Conservation (phyloP, 345 rosid genomes). For the Odontarrhena argentea region DNA sequence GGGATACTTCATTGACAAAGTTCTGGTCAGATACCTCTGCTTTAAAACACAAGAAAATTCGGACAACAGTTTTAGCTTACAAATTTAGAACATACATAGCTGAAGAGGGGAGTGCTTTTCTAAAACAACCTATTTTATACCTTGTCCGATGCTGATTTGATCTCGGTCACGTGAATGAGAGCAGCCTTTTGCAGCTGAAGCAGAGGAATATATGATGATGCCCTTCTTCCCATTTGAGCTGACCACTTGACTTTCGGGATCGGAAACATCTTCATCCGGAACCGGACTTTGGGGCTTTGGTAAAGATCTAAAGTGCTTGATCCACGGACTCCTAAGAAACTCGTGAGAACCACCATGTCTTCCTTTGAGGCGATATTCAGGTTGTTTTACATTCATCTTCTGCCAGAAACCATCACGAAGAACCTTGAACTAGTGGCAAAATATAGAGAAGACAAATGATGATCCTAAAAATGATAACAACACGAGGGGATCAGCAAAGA, state of each 20-base stretch:
- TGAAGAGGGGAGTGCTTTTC: neutral
- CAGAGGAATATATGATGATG: constrained; percentile 31
- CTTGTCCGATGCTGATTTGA: constrained; percentile 46
- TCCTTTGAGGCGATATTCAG: constrained; percentile 42
- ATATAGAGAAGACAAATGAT: constrained; percentile 1
- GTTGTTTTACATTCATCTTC: constrained; percentile 57
- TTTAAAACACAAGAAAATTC: constrained; percentile 28
- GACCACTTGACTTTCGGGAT: constrained; percentile 34
- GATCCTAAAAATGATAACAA: neutral
- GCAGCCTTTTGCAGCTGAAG: constrained; percentile 35
- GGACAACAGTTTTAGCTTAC: neutral
- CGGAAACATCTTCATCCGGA: constrained; percentile 28
- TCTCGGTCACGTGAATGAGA: constrained; percentile 38
- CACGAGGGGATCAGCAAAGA: neutral
- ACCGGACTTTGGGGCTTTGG: constrained; percentile 28
- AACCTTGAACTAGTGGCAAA: constrained; percentile 62
- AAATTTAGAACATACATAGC: neutral
- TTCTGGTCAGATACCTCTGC: constrained; percentile 90
- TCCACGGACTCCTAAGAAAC: constrained; percentile 62
- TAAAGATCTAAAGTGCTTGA: constrained; percentile 56
- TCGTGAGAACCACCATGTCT: constrained; percentile 34
- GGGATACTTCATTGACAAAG: constrained; percentile 61
- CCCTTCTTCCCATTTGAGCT: constrained; percentile 45
- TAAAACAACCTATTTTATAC: constrained; percentile 28
- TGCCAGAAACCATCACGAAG: constrained; percentile 69